Base-by-base conservation (phyloP, 306 rosid genomes). In the Lagenaria siceraria region DNA sequence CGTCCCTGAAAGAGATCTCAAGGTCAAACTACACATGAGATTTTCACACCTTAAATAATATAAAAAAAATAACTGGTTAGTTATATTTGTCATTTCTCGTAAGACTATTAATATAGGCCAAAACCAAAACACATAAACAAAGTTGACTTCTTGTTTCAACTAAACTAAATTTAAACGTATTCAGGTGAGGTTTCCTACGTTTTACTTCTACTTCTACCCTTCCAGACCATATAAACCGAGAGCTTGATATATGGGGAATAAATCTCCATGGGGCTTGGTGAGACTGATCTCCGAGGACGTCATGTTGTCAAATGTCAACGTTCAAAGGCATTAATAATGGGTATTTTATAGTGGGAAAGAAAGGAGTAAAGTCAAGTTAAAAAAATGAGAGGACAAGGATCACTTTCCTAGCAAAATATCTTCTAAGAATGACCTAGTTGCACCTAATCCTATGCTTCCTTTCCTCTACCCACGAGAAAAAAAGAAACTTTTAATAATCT, bases 1-100 rank as follows among this genome's bases (percentile, higher is more conserved):
- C 96, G 96, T 33, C 98, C 98, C 98, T 94, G 63, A 78, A n/a
- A 82, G 24, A 81, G 60, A 75, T 59, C 65, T 76, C 12, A 77
- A 56, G 81, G 65, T 25, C 78, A 82, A 54, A 65, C 62, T 79
- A 83, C 24, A 75, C 71, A 65, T 77, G 76, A 42, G 15, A 31
- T 13, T 75, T 54, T 80, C 64, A 55, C 71, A 25, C 61, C 27
- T 46, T n/a, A 25, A 58, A 25, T 55, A 25, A 56, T 46, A 59
- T 59, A 51, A 55, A 56, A 43, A 51, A 55, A 56, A 43, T 40
- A 6, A 40, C 33, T 13, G 70, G 40, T 40, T 7, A 35, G 35
- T 33, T 49, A 7, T 36, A 75, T 40, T 33, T 4, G 48, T 75
- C 66, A 12, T 35, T 51, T 53, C 27, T 29, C 52, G 8, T 1